Evolutionary conservation across 1,284 basidiomycete genomes (phyloP).

Genomic region (Rhodotorula sp.): DNA sequence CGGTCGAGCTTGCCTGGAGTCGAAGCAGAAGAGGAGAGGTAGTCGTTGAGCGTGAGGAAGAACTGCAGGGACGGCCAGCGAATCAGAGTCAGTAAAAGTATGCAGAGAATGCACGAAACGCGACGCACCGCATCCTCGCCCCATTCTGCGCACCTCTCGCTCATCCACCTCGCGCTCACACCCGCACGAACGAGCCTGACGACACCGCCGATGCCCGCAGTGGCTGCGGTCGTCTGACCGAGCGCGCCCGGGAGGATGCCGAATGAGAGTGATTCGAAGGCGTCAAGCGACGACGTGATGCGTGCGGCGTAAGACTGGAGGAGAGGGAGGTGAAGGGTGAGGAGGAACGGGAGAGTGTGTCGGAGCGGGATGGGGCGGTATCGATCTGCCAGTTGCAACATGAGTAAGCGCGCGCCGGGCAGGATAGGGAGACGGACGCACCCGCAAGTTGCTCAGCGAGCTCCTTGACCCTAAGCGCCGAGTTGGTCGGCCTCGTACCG

Average conservation of each 20-base stretch:
- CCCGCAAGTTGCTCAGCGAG: slow-evolving; percentile 84
- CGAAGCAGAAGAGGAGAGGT: slow-evolving; percentile 60
- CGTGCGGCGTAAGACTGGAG: slow-evolving; percentile 72
- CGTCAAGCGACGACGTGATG: slow-evolving; percentile 79
- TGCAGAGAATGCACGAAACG: not conserved
- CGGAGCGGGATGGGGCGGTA: slow-evolving; percentile 77
- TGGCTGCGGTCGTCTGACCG: slow-evolving; percentile 65
- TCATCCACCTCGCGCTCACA: slow-evolving; percentile 70
- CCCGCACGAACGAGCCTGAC: slow-evolving; percentile 77
- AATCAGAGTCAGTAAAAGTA: not conserved
- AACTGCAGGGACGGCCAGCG: slow-evolving; percentile 56
- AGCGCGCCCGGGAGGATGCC: slow-evolving; percentile 85
- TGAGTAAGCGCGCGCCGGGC: not conserved
- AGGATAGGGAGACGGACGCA: slow-evolving; percentile 46
- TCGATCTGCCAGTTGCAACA: slow-evolving; percentile 59
- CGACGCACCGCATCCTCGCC: slow-evolving; percentile 74
- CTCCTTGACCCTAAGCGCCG: slow-evolving; percentile 74
- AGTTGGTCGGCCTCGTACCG: slow-evolving; percentile 63
- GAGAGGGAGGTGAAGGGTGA: slow-evolving; percentile 78
- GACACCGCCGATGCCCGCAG: slow-evolving; percentile 70
- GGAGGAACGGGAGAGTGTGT: slow-evolving; percentile 78
- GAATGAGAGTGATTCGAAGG: slow-evolving; percentile 85
- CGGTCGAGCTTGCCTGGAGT: slow-evolving; percentile 55
- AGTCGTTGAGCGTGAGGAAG: slow-evolving; percentile 80
- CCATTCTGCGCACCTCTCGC: slow-evolving; percentile 68